These are phyloP conservation scores for Alternaria viburni DNA, from an alignment of 2,329 filamentous ascomycete species.

Conservation along the genomic window DNA sequence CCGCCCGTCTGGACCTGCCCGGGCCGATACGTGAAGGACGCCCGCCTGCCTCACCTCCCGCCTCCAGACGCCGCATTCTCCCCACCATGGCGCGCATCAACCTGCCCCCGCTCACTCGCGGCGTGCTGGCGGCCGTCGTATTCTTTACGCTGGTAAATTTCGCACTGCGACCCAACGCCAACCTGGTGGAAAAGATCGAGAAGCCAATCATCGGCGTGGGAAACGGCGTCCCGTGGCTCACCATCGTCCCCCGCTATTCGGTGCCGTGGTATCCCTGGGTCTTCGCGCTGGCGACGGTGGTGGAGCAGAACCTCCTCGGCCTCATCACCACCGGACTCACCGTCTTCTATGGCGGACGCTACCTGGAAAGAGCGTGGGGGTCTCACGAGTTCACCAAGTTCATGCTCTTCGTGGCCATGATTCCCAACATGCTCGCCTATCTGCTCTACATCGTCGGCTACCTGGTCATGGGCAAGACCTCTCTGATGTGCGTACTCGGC, in stretches of 20 bases:
- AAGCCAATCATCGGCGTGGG: slow-evolving; percentile 54
- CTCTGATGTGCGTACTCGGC: slow-evolving; percentile 67
- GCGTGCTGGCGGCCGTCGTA: slow-evolving; percentile 75
- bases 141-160: slow-evolving; percentile 83
- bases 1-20: background rate
- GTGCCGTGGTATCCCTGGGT: slow-evolving; percentile 88
- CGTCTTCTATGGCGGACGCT: slow-evolving; percentile 89
- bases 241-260: slow-evolving; percentile 81
- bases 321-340: slow-evolving; percentile 77
- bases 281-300: slow-evolving; percentile 81
- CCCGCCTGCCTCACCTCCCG: background rate
- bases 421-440: slow-evolving; percentile 82
- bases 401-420: slow-evolving; percentile 73
- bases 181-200: slow-evolving; percentile 54
- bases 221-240: slow-evolving; percentile 82
- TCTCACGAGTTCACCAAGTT: slow-evolving; percentile 92
- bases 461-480: slow-evolving; percentile 69
- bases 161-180: slow-evolving; percentile 64
- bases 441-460: slow-evolving; percentile 76
- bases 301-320: slow-evolving; percentile 93
- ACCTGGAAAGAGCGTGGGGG: slow-evolving; percentile 95
- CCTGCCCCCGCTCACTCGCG: slow-evolving; percentile 88
- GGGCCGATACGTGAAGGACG: background rate
- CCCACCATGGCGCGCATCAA: slow-evolving; percentile 79
- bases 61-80: background rate